Evolutionary conservation across 352 stramenopile species (phyloP), one percentile per base, ranked within the genome.

Genomic region (Globisporangium nagaii): DNA sequence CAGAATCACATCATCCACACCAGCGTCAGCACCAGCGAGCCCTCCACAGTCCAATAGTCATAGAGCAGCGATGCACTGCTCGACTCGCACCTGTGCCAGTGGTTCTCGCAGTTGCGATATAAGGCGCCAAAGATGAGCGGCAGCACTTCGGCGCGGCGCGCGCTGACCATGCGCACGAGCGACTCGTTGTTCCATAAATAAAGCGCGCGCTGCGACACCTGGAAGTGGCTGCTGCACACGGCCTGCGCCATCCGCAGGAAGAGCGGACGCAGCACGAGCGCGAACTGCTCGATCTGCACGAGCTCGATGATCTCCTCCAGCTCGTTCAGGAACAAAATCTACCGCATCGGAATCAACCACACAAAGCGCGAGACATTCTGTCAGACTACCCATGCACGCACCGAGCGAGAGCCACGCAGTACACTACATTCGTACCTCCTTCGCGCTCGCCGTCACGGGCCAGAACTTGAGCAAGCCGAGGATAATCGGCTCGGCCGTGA

Each of bases 151-250:
- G 95, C 90, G 64, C 98, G 93, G 47, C 98, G 77, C 58, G 95
- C 81, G 42, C 88, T 97, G 6, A 98, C 96, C 37, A 93, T 95
- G 40, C 96, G 96, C 17, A 98, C 95, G 36, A 99, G 86, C 53
- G 97, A 90, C 62, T 98, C 95, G 56, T 98, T 99, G 77, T 99
- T 99, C 97, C 97, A 99, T 56, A 99, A 89, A 79, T 98, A 99
- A 54, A 99, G 79, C 24, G 96, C 91, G 35, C 96, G 89, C 74
- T 99, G 96, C 25, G 96, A 96, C 19, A 90, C 79, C 74, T 98
- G 95, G 66, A 98, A 99, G 66, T 98, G 95, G 62, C 96, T 90
- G 39, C 84, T 97, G 49, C 92, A 90, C 7, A 98, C 72, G 60
- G 88, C 97, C 51, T 85, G 71, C 42, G 81, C 72, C 53, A 96